Evolutionary conservation across 805 yeast genomes (phyloP).

Genomic region (Suhomyces faveliae): DNA sequence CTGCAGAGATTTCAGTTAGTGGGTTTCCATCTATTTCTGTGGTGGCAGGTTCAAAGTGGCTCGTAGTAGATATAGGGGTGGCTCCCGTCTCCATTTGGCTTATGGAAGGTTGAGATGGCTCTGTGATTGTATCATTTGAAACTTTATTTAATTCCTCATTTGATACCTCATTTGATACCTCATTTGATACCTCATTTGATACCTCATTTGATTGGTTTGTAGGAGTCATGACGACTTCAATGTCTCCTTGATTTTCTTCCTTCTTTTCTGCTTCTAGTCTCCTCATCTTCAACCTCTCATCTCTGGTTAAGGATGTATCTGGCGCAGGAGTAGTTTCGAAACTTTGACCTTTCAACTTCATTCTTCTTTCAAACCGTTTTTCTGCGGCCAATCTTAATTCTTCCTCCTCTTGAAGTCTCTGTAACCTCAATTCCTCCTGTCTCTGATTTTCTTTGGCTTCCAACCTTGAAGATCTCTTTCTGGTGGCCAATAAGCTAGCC

Average conservation of each 20-base stretch:
- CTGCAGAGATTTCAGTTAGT: background rate
- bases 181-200: background rate
- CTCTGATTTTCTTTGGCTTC: constrained; percentile 58
- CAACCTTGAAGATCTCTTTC: constrained; percentile 73
- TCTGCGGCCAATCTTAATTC: constrained; percentile 43
- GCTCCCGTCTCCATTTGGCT: background rate
- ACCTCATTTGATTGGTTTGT: background rate
- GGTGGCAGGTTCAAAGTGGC: background rate
- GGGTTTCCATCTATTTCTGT: background rate
- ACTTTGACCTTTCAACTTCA: constrained; percentile 30
- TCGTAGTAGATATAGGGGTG: background rate
- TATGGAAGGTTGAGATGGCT: background rate
- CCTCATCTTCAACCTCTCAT: constrained; percentile 34
- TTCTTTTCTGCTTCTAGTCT: constrained; percentile 14
- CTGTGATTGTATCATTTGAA: background rate
- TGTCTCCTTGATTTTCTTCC: background rate
- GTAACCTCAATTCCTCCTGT: constrained; percentile 52
- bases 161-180: background rate
- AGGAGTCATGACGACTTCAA: background rate
- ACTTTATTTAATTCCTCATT: background rate
- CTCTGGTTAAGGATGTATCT: constrained; percentile 25
- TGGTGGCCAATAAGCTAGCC: constrained; percentile 59
- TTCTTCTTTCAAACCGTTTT: constrained; percentile 42
- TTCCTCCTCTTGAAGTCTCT: constrained; percentile 46
- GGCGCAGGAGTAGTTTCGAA: constrained; percentile 7